Percentiles rank a stretch among this genome's conserved stretches.
Evolutionary conservation across 495 filamentous ascomycete genomes (phyloP).

Genomic region (Trichoderma parareesei): DNA sequence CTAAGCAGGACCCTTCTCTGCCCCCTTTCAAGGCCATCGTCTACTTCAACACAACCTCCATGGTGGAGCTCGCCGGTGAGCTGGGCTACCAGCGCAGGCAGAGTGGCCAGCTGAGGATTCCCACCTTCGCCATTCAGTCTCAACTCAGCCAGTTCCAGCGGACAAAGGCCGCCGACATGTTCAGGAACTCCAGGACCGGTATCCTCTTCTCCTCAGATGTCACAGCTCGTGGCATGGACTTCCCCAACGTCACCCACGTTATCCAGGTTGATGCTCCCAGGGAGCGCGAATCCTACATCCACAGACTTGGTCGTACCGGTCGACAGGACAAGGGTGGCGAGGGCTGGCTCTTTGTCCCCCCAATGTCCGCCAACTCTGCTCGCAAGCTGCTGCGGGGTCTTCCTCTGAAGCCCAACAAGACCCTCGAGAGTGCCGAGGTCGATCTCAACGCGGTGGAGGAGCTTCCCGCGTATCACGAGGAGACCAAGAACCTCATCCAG

Average conservation of each 20-base stretch:
- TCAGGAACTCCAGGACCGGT: conserved; percentile 53
- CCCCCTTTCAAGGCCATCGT: conserved; percentile 88
- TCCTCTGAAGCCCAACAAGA: conserved; percentile 54
- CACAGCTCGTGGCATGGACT: conserved; percentile 93
- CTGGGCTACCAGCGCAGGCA: conserved; percentile 46
- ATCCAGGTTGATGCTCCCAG: conserved; percentile 72
- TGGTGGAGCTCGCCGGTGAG: conserved; percentile 53
- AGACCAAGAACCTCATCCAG: conserved; percentile 27
- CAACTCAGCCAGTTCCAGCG: conserved; percentile 62
- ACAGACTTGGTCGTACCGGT: conserved; percentile 71
- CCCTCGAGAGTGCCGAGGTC: conserved; percentile 32
- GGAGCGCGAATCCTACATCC: conserved; percentile 74
- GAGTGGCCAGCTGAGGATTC: conserved; percentile 22
- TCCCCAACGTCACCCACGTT: conserved; percentile 86
- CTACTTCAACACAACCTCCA: conserved; percentile 73
- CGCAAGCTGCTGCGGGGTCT: conserved; percentile 48
- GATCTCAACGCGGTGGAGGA: conserved; percentile 35
- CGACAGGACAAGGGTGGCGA: conserved; percentile 68
- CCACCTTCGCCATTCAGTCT: conserved; percentile 67
- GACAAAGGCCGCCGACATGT: conserved; percentile 58
- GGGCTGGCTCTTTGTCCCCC: conserved; percentile 67
- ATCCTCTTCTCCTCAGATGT: conserved; percentile 92
- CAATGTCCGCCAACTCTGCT: conserved; percentile 46
- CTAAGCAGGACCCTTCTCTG: conserved; percentile 23
- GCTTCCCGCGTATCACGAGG: conserved; percentile 30